Conservation (phyloP, 163 green algal genomes). For the Scenedesmus sp. region DNA sequence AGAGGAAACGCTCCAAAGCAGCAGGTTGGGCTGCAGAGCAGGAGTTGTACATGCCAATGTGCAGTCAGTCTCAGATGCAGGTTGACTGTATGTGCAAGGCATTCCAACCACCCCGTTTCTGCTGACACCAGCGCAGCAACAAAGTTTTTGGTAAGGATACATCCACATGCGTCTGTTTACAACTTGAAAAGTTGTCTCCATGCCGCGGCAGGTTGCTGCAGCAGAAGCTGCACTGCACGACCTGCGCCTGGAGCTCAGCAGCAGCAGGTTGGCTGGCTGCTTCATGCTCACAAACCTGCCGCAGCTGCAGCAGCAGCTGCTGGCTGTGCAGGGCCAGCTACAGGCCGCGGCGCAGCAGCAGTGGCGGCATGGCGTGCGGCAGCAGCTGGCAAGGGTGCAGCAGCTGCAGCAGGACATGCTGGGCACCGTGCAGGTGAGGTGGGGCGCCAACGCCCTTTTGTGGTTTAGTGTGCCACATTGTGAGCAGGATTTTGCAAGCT, state of each 20-base stretch:
- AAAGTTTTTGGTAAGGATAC: too few species aligned
- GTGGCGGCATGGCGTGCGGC: not conserved
- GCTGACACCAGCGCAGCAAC: too few species aligned
- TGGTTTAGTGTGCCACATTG: too few species aligned
- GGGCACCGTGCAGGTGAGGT: conserved; percentile 9
- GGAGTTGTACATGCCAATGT: too few species aligned
- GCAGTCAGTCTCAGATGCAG: too few species aligned
- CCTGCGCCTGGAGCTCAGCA: conserved; percentile 8
- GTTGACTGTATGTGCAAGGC: too few species aligned
- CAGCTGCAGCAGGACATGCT: conserved; percentile 34
- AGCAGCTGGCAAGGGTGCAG: not conserved
- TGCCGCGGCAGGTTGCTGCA: not conserved
- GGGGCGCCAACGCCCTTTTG: too few species aligned
- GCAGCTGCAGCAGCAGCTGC: not conserved
- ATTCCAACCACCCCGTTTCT: too few species aligned
- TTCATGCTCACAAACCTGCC: conserved; percentile 26
- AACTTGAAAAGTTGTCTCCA: not conserved
- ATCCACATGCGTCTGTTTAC: not conserved
- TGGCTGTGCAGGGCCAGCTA: conserved; percentile 7
- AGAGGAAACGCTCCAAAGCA: too few species aligned
- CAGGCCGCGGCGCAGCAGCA: not conserved
- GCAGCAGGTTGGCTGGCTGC: conserved; percentile 3
- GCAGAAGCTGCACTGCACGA: not conserved
- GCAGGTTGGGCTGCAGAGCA: too few species aligned
- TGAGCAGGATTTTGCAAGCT: too few species aligned